Percentiles rank a stretch among this genome's conserved stretches.
These are phyloP conservation scores for Dichotomopilus funicola DNA, from an alignment of 2,329 filamentous ascomycete species.

Conservation along the genomic window DNA sequence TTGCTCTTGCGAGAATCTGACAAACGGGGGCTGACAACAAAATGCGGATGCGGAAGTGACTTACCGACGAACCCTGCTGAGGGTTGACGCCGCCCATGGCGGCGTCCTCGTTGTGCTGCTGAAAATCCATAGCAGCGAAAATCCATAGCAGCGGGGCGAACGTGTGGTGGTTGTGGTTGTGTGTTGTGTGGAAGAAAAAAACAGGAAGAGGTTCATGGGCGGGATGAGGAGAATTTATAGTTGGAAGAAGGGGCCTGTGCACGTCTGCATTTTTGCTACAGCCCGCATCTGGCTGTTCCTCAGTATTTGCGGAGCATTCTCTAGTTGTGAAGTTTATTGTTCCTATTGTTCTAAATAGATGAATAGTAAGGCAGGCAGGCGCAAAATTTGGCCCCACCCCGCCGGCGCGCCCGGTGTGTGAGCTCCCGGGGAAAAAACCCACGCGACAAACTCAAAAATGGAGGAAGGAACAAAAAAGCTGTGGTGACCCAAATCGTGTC, in stretches of 20 bases:
- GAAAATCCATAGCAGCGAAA: background rate
- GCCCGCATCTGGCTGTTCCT: background rate
- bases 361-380: background rate
- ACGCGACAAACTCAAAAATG: no score
- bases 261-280: background rate
- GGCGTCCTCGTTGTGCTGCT: background rate
- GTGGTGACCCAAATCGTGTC: no score
- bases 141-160: background rate
- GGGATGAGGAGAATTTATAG: background rate
- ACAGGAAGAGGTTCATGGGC: background rate
- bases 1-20: constrained; percentile 6
- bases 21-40: background rate
- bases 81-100: background rate
- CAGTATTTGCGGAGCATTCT: background rate
- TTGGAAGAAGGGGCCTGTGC: background rate
- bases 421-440: no score
- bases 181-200: background rate
- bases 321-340: background rate
- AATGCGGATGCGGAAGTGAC: constrained; percentile 2
- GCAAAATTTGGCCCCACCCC: no score
- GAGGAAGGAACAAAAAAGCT: no score
- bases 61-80: background rate
- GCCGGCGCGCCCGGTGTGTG: no score
- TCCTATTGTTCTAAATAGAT: constrained; percentile 1
- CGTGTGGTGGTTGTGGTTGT: background rate